Evolutionary conservation across 495 filamentous ascomycete species (phyloP).

Genomic region (Rostrohypoxylon terebratum): DNA sequence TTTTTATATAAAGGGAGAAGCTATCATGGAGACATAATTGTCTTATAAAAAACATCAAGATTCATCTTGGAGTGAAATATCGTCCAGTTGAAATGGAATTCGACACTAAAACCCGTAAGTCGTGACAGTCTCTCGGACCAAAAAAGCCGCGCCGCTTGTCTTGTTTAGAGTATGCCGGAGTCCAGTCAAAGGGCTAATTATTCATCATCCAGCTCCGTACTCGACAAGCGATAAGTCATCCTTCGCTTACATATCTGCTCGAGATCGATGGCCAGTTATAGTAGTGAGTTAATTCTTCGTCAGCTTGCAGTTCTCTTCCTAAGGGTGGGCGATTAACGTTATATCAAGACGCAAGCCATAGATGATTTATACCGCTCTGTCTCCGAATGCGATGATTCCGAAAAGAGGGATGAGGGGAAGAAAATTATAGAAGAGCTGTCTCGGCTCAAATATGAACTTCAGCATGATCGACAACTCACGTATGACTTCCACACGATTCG

Average conservation of each 20-base stretch:
- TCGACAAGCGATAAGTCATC: slow-evolving; percentile 83
- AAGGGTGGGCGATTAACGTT: neutral
- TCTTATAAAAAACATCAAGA: neutral
- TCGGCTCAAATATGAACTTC: slow-evolving; percentile 92
- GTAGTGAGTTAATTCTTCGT: slow-evolving; percentile 65
- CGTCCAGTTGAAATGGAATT: slow-evolving; percentile 60
- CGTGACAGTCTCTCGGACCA: neutral
- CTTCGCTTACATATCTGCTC: slow-evolving; percentile 85
- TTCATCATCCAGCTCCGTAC: slow-evolving; percentile 70
- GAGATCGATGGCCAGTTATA: slow-evolving; percentile 93
- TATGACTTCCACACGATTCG: slow-evolving; percentile 58
- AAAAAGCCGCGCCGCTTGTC: neutral
- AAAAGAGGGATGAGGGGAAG: slow-evolving; percentile 83
- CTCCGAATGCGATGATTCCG: slow-evolving; percentile 66
- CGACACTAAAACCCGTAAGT: slow-evolving; percentile 72
- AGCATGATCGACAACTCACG: slow-evolving; percentile 87
- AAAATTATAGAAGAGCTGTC: slow-evolving; percentile 82
- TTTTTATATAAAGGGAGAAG: neutral
- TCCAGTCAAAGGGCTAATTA: slow-evolving; percentile 11
- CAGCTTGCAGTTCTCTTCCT: neutral
- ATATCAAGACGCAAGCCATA: slow-evolving; percentile 84
- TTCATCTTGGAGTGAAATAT: neutral
- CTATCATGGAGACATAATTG: neutral
- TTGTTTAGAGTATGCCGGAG: neutral
- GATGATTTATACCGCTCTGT: slow-evolving; percentile 90